Base-by-base conservation (phyloP, 169 alveolate species). In the Plasmodium reichenowi region DNA sequence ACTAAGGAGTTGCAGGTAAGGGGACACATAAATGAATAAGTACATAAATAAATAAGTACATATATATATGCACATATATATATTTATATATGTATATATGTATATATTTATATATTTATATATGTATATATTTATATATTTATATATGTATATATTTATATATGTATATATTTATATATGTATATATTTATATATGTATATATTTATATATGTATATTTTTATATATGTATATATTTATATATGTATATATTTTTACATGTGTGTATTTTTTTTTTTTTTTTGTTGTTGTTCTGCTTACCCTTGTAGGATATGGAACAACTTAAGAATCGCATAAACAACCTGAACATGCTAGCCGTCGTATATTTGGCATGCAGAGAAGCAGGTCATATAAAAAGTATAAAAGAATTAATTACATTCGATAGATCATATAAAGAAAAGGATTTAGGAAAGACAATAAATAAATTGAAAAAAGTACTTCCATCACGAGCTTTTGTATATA, bases 281-380 rank as follows among this genome's bases (percentile, higher is more conserved):
- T 20, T 20, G n/a, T n/a, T n/a, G n/a, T 20, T 20, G 22, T 20
- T 20, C 22, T 20, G 22, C 22, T 20, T 20, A 73, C 95, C 60
- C 0, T 74, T 92, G 5, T 68, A 91, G 94, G 92, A 89, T 29
- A 43, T 88, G 89, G 73, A 80, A 64, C 94, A 94, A 22, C 67
- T 96, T 59, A 94, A 93, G 26, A 93, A 92, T 48, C 85, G 95
- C 10, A 45, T 93, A 58, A 94, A 93, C 72, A 68, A 72, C 59
- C 70, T 93, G 52, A 90, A 96, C 88, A 94, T 94, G 89, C 86
- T 96, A 47, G 97, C 98, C 9, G 95, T 96, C 20, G 93, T 94
- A 5, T 96, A 96, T 68, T 62, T 96, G 89, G 98, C 97, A n/a
- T 93, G 97, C 59, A 92, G 98, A 22, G 98, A 96, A 88, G 98